These are phyloP conservation scores for Monosporascus sp. DNA, from an alignment of 2,329 filamentous ascomycete species.

Conservation along the genomic window DNA sequence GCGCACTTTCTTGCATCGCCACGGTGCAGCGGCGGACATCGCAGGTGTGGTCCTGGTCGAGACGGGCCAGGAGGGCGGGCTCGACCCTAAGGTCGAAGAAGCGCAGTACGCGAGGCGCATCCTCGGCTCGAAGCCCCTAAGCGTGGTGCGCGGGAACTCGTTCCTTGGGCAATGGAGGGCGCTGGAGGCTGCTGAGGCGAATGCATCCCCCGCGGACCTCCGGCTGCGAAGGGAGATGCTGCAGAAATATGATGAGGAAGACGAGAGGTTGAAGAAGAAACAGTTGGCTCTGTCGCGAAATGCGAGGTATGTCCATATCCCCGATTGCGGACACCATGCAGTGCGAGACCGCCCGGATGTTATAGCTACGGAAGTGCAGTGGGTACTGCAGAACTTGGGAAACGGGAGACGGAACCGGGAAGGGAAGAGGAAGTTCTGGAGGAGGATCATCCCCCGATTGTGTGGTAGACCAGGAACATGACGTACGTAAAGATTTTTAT, in stretches of 20 bases:
- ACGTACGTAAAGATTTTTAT: no score
- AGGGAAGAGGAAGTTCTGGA: no score
- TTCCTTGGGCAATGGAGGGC: slow-evolving; percentile 14
- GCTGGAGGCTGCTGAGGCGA: slow-evolving; percentile 11
- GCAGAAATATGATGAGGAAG: slow-evolving; percentile 14
- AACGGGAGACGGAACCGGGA: not conserved
- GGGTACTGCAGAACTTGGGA: slow-evolving; percentile 18
- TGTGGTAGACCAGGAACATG: no score
- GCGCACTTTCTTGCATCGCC: slow-evolving; percentile 17
- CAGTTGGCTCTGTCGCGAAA: slow-evolving; percentile 18
- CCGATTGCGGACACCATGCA: slow-evolving; percentile 23
- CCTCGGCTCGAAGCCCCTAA: slow-evolving; percentile 17
- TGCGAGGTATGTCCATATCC: slow-evolving; percentile 15
- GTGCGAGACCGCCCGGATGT: slow-evolving; percentile 19
- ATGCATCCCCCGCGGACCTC: not conserved
- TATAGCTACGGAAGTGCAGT: slow-evolving; percentile 19
- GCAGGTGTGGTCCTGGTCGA: slow-evolving; percentile 23
- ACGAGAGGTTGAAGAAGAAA: slow-evolving; percentile 21
- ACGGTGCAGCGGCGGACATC: slow-evolving; percentile 1
- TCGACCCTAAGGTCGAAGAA: slow-evolving; percentile 15
- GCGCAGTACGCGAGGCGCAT: slow-evolving; percentile 12
- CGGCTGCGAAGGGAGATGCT: slow-evolving; percentile 14
- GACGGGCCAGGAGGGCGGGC: slow-evolving; percentile 25
- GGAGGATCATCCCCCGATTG: no score
- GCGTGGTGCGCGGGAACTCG: slow-evolving; percentile 21